These are phyloP conservation scores for Fusarium metavorans DNA, from an alignment of 2,329 filamentous ascomycete species.

Conservation along the genomic window DNA sequence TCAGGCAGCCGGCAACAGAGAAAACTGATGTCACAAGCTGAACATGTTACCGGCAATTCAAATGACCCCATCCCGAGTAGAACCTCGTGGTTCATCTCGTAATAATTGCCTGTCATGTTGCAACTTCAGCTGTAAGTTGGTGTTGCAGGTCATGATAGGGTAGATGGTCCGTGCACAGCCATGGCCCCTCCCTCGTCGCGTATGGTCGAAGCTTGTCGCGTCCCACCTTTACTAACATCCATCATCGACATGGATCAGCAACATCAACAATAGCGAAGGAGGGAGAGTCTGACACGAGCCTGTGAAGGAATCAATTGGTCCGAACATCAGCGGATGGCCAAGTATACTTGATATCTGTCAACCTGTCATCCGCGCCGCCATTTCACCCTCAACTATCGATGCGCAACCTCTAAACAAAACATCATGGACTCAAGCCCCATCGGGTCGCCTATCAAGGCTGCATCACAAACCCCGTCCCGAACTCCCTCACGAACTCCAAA, in stretches of 20 bases:
- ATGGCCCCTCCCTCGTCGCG: slow-evolving; percentile 22
- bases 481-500: slow-evolving; percentile 46
- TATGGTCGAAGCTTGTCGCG: slow-evolving; percentile 25
- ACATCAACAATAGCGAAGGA: slow-evolving; percentile 18
- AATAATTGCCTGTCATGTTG: background rate
- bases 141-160: background rate
- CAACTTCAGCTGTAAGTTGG: background rate
- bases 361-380: background rate
- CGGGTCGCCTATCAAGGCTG: slow-evolving; percentile 23
- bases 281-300: background rate
- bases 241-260: slow-evolving; percentile 36
- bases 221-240: slow-evolving; percentile 23
- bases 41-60: background rate
- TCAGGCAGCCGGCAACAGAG: background rate
- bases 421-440: slow-evolving; percentile 31
- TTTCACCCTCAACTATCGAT: background rate
- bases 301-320: background rate
- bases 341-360: background rate
- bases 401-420: slow-evolving; percentile 26
- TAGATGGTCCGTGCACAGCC: slow-evolving; percentile 26
- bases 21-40: background rate
- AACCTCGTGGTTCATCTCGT: background rate
- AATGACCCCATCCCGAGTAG: background rate
- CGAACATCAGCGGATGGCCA: background rate
- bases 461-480: slow-evolving; percentile 22